Evolutionary conservation across 2,329 filamentous ascomycete species (phyloP), one percentile per base, ranked within the genome.

Genomic region (Colletotrichum viniferum): DNA sequence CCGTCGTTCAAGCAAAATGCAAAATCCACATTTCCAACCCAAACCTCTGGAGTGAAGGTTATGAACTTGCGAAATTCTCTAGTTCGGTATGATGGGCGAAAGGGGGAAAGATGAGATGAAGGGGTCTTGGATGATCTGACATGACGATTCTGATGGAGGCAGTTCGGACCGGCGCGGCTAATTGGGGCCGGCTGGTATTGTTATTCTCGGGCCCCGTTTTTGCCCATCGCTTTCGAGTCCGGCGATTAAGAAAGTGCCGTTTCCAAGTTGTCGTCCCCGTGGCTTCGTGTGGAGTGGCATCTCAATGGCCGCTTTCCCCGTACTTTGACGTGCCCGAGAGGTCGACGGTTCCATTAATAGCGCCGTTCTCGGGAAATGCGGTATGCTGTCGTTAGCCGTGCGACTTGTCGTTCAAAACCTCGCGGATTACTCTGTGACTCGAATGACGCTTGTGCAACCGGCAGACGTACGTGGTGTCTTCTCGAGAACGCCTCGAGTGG

Each of bases 111-210:
- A 72, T 72, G 36, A 72, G 62, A 67, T 67, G 69, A 72, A 67
- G 32, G 69, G 58, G 28, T 43, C 30, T 67, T 68, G 69, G 24
- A 72, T 64, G 73, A 60, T 68, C 34, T 73, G 67, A 61, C 64
- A 34, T 67, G 74, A 70, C 30, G 30, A 56, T 32, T 63, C 9
- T 14, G 16, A 55, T 30, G 52, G 18, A 58, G 63, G 63, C n/a
- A 61, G 32, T 63, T 72, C 67, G 75, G 75, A 72, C 75, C 72
- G 72, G 48, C 56, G 43, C 64, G 67, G 72, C 72, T 75, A 72
- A 71, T 71, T 62, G 62, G 71, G 38, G 56, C 36, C 36, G 36
- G 61, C 32, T 32, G 24, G 34, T 32, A 68, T 58, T 71, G 68
- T 61, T 65, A 55, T 58, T 48, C 62, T 30, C 24, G 30, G n/a